Conservation (phyloP, 2,329 filamentous ascomycete species). For the Fusarium transvaalense region DNA sequence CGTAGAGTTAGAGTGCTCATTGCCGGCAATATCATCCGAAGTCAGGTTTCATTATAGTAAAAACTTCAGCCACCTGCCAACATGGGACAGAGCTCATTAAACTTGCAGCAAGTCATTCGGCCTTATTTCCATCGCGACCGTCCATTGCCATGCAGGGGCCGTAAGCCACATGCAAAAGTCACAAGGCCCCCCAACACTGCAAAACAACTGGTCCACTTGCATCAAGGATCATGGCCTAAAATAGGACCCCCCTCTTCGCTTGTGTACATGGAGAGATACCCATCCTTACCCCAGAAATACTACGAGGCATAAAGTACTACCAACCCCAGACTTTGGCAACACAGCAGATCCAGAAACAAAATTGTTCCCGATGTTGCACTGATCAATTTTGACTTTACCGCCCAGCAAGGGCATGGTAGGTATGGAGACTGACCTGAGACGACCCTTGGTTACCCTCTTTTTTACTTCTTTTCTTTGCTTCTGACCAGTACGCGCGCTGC, state of each 20-base stretch:
- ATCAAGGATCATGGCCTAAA: conserved; percentile 5
- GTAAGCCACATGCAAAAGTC: conserved; percentile 21
- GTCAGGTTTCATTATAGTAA: background rate
- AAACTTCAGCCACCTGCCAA: background rate
- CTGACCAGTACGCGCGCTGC: conserved; percentile 11
- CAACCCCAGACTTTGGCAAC: background rate
- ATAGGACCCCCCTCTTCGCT: background rate
- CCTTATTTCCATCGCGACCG: background rate
- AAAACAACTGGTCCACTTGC: conserved; percentile 1
- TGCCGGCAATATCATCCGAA: background rate
- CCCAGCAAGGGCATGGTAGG: background rate
- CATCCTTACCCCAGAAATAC: background rate
- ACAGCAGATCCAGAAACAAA: background rate
- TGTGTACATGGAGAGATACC: background rate
- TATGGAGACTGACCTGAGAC: conserved; percentile 5
- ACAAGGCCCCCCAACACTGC: background rate
- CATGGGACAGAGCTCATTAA: conserved; percentile 1
- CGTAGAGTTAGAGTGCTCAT: too few species aligned
- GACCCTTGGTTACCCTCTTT: background rate
- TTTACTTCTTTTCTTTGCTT: background rate
- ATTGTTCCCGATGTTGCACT: conserved; percentile 1
- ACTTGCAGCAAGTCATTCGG: conserved; percentile 11
- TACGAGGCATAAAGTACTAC: background rate
- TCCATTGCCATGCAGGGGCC: conserved; percentile 13
- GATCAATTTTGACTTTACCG: background rate